phyloP scores from a whole-genome alignment of 768 basidiomycete species.

The Pholiota conissans region DNA sequence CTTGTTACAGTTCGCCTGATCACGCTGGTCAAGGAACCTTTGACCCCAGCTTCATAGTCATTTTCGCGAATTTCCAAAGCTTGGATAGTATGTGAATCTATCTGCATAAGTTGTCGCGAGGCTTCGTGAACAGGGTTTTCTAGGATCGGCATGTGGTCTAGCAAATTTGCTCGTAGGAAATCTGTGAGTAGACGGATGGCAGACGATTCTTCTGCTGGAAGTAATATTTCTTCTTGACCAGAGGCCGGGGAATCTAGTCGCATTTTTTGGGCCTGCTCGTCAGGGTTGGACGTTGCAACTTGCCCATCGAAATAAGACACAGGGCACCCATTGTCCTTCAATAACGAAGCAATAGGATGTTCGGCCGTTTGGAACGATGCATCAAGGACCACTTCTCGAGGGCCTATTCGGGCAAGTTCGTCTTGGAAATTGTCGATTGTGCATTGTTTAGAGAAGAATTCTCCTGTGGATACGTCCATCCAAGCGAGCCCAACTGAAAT shows the following conservation, averaged over 20 bases:
- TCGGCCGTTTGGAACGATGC: constrained; percentile 27
- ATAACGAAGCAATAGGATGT: constrained; percentile 47
- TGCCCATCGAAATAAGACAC: constrained; percentile 43
- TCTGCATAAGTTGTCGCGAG: constrained; percentile 69
- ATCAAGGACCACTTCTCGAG: constrained; percentile 79
- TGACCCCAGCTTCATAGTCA: constrained; percentile 67
- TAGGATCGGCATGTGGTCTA: constrained; percentile 77
- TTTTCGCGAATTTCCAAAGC: constrained; percentile 84
- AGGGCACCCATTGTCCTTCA: constrained; percentile 56
- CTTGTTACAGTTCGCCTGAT: constrained; percentile 78
- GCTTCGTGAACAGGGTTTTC: constrained; percentile 58
- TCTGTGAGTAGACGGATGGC: constrained; percentile 65
- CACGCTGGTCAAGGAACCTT: constrained; percentile 73
- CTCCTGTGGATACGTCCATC: constrained; percentile 94
- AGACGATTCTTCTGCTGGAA: constrained; percentile 37
- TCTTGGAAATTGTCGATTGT: constrained; percentile 63
- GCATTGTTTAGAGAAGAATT: constrained; percentile 78
- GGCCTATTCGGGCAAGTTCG: constrained; percentile 78
- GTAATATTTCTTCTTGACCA: background rate
- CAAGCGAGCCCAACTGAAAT: constrained; percentile 74
- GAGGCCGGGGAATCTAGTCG: too few relatives aligned
- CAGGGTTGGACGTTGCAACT: too few relatives aligned
- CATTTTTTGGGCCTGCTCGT: too few relatives aligned
- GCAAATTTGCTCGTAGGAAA: constrained; percentile 65
- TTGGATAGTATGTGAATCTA: constrained; percentile 86